Percentiles rank a stretch among this genome's conserved stretches.
phyloP scores from a whole-genome alignment of 192 early-diverging fungal genomes.

The Backusella tuberculispora region DNA sequence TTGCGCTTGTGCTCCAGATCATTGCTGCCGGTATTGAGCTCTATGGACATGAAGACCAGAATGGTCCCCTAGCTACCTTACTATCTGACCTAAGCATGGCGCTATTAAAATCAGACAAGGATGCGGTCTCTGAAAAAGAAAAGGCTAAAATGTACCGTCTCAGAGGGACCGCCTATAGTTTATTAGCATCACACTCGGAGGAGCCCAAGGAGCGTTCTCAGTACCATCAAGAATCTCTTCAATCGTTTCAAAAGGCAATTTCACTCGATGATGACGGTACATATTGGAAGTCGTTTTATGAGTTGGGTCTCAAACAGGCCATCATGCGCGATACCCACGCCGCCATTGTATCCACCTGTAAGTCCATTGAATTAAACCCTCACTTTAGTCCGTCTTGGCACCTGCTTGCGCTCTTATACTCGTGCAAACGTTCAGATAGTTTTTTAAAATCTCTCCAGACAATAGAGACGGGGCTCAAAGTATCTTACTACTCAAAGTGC shows the following conservation, averaged over 20 bases:
- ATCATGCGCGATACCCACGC: conserved; percentile 59
- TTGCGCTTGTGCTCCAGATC: neutral
- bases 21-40: neutral
- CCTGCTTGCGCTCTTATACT: conserved; percentile 64
- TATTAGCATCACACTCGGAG: neutral
- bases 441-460: conserved; percentile 60
- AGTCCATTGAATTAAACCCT: conserved; percentile 57
- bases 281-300: conserved; percentile 62
- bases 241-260: conserved; percentile 50
- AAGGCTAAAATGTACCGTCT: neutral
- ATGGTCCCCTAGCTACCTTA: neutral
- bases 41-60: conserved; percentile 10
- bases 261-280: conserved; percentile 47
- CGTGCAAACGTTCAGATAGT: conserved; percentile 60
- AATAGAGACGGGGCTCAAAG: conserved; percentile 62
- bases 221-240: neutral
- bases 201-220: conserved; percentile 4
- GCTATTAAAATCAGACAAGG: neutral
- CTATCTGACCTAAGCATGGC: neutral
- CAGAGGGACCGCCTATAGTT: neutral
- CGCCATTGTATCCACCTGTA: conserved; percentile 55
- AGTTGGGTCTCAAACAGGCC: conserved; percentile 67
- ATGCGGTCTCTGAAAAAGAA: neutral
- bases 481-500: conserved; percentile 2
- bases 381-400: conserved; percentile 71